These are phyloP conservation scores for Xylariaceae sp. DNA, from an alignment of 2,329 filamentous ascomycete genomes.

Conservation along the genomic window DNA sequence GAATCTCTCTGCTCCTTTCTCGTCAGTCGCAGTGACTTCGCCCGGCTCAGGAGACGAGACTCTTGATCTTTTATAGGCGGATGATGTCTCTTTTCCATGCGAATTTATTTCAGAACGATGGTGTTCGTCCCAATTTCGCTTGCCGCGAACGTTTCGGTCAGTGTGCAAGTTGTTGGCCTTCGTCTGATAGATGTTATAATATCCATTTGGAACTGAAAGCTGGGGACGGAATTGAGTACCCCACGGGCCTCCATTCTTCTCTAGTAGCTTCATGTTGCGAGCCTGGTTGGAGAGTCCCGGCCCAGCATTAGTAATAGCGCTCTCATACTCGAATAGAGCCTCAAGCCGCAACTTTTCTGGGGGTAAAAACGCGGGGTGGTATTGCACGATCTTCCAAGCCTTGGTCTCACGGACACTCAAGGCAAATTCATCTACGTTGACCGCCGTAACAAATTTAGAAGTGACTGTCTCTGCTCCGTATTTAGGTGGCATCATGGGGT, in stretches of 20 bases:
- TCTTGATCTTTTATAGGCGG: constrained; percentile 17
- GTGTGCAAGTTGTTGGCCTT: neutral
- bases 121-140: constrained; percentile 21
- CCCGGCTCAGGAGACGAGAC: constrained; percentile 27
- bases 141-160: constrained; percentile 11
- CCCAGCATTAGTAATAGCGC: constrained; percentile 6
- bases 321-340: constrained; percentile 22
- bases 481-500: constrained; percentile 31
- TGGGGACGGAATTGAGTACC: constrained; percentile 2
- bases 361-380: constrained; percentile 29
- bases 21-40: constrained; percentile 21
- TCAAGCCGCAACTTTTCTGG: constrained; percentile 20
- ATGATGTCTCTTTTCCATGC: neutral
- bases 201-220: constrained; percentile 1
- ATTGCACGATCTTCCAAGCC: constrained; percentile 29
- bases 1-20: neutral
- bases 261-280: constrained; percentile 7
- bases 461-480: constrained; percentile 31
- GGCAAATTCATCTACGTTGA: constrained; percentile 33
- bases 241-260: constrained; percentile 10
- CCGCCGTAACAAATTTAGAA: constrained; percentile 29
- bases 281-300: too few species aligned
- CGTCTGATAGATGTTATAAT: neutral
- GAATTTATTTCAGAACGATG: neutral
- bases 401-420: constrained; percentile 31